phyloP scores from a whole-genome alignment of 805 yeast genomes.

The Zygosaccharomyces lentus region DNA sequence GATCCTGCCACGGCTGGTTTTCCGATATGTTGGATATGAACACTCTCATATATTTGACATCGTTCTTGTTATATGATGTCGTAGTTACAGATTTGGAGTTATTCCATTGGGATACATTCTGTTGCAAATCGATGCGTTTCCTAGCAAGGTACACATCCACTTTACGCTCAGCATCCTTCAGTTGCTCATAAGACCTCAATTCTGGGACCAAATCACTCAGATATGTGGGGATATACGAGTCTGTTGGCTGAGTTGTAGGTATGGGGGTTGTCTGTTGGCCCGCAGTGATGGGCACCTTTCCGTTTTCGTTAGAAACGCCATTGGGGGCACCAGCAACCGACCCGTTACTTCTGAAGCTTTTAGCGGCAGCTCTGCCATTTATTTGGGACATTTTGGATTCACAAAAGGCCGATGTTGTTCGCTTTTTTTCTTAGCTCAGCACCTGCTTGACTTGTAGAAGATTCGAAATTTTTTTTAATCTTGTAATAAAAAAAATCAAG shows the following conservation, averaged over 20 bases:
- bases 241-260: slow-evolving; percentile 45
- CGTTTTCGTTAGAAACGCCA: slow-evolving; percentile 5
- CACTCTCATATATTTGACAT: slow-evolving; percentile 64
- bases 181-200: slow-evolving; percentile 62
- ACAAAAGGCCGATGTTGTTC: background rate
- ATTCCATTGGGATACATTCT: slow-evolving; percentile 48
- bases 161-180: slow-evolving; percentile 76
- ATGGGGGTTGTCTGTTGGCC: slow-evolving; percentile 28
- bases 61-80: slow-evolving; percentile 10
- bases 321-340: slow-evolving; percentile 4
- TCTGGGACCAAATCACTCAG: slow-evolving; percentile 55
- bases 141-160: slow-evolving; percentile 78
- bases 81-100: slow-evolving; percentile 35
- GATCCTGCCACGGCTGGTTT: slow-evolving; percentile 83
- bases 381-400: slow-evolving; percentile 3
- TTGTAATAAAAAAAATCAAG: background rate
- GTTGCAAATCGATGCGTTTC: slow-evolving; percentile 82
- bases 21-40: slow-evolving; percentile 77
- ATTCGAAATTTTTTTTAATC: slow-evolving; percentile 10
- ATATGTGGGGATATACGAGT: slow-evolving; percentile 46
- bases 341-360: slow-evolving; percentile 7
- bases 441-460: background rate
- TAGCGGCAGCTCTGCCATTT: slow-evolving; percentile 1
- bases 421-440: background rate
- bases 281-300: slow-evolving; percentile 5